Evolutionary conservation across 768 basidiomycete species (phyloP), one percentile per base, ranked within the genome.

Genomic region (Lactifluus subvellereus): DNA sequence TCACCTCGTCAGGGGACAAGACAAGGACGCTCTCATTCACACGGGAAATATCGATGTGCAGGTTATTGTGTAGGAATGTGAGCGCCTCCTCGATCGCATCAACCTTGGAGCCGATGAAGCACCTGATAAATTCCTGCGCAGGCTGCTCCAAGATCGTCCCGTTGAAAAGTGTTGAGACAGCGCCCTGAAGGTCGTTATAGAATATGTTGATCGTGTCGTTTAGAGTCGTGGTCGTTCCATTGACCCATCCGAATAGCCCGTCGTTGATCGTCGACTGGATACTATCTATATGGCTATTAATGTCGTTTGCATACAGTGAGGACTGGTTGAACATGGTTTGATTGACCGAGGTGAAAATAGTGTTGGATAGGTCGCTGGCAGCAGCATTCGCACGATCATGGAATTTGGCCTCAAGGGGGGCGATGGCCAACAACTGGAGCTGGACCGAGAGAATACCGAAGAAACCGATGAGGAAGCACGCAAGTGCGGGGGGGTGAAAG

Each of bases 211-310:
- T 77, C 3, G 96, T 97, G 68, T 78, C 77, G 73, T 99, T 99
- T 57, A 99, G 81, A 6, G 87, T 85, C 4, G 84, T 85, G 1
- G 94, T 96, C 8, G 96, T 96, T 18, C 79, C 82, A 69, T 98
- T 94, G 54, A 98, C 87, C 95, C 95, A 98, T 10, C 94, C 94
- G 66, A 98, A 96, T 51, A 98, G 75, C 30, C 89, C 89, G 45
- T 91, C 77, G 72, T 98, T 92, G 74, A 98, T 83, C 6, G 84
- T 82, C 43, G 77, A 78, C 75, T 98, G 91, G 54, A 92, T 79
- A 38, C 68, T 68, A 54, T 83, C 80, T 22, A 98, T 84, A 35
- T 84, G 88, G 20, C 69, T 70, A 67, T 98, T 99, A 70, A 94
- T 79, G 37, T 79, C 79, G n/a, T 73, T 78, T 4, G 95, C 94